A percentile compares a stretch with the other conserved stretches of the same genome.
Conservation (phyloP, 2,329 filamentous ascomycete genomes). For the Colletotrichum chlorophyti region DNA sequence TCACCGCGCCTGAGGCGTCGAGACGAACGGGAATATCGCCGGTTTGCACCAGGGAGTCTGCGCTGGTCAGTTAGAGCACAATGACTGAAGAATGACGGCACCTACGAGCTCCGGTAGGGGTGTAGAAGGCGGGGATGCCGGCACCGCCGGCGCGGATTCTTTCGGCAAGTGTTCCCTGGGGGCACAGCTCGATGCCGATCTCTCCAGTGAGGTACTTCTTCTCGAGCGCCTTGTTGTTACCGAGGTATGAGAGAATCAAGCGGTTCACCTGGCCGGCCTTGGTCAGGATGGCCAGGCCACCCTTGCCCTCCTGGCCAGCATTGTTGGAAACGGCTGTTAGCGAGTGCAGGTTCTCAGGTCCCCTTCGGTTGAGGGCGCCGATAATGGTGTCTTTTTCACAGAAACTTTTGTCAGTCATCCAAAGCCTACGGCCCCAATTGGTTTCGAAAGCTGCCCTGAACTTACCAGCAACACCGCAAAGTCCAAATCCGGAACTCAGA, state of each 20-base stretch:
- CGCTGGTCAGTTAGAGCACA: not conserved
- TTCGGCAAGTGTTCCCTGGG: slow-evolving; percentile 78
- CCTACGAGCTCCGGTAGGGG: slow-evolving; percentile 72
- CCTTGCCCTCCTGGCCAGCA: slow-evolving; percentile 72
- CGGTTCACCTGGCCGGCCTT: slow-evolving; percentile 74
- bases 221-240: slow-evolving; percentile 79
- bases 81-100: slow-evolving; percentile 32
- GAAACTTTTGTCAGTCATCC: not conserved
- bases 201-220: slow-evolving; percentile 77
- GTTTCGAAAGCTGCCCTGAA: slow-evolving; percentile 30
- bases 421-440: not conserved
- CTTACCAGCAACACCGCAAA: slow-evolving; percentile 76
- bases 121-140: slow-evolving; percentile 83
- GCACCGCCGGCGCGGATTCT: slow-evolving; percentile 75
- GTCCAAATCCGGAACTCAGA: slow-evolving; percentile 81
- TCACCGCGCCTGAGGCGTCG: slow-evolving; percentile 62
- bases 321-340: slow-evolving; percentile 85
- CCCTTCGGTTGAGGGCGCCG: slow-evolving; percentile 67
- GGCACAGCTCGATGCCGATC: slow-evolving; percentile 77
- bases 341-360: slow-evolving; percentile 66
- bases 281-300: slow-evolving; percentile 73
- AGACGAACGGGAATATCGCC: slow-evolving; percentile 72
- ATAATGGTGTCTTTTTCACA: slow-evolving; percentile 69
- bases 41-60: slow-evolving; percentile 70
- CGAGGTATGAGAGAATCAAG: slow-evolving; percentile 78